A percentile compares a stretch with the other conserved stretches of the same genome.
phyloP scores from a whole-genome alignment of 768 basidiomycete species.

The Tricholoma matsutake region DNA sequence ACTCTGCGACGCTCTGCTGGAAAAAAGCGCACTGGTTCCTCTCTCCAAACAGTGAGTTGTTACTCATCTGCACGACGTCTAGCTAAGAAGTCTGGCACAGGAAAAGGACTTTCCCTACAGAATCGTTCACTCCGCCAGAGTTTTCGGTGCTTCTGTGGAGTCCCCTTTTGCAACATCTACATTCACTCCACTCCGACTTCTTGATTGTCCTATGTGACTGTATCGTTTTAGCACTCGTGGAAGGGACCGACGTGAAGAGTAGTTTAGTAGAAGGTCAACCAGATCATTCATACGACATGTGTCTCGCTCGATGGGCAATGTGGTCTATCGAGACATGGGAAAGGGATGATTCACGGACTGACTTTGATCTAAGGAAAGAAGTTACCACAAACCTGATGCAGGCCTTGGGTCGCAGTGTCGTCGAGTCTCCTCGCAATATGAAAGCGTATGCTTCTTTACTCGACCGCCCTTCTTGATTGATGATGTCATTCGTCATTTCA shows the following conservation, averaged over 20 bases:
- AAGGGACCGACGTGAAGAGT: slow-evolving; percentile 7
- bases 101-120: slow-evolving; percentile 47
- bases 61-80: slow-evolving; percentile 35
- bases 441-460: slow-evolving; percentile 32
- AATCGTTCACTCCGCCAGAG: slow-evolving; percentile 48
- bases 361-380: slow-evolving; percentile 43
- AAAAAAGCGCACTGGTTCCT: slow-evolving; percentile 76
- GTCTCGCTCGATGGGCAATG: slow-evolving; percentile 65
- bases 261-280: slow-evolving; percentile 15
- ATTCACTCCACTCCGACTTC: slow-evolving; percentile 54
- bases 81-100: slow-evolving; percentile 40
- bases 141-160: slow-evolving; percentile 60
- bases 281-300: slow-evolving; percentile 50
- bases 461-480: slow-evolving; percentile 1
- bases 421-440: slow-evolving; percentile 13
- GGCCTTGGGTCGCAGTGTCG: slow-evolving; percentile 39
- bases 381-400: slow-evolving; percentile 44
- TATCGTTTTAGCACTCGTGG: slow-evolving; percentile 38
- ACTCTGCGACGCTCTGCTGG: slow-evolving; percentile 64
- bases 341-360: slow-evolving; percentile 24
- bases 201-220: slow-evolving; percentile 43
- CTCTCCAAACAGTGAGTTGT: slow-evolving; percentile 71
- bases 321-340: slow-evolving; percentile 54
- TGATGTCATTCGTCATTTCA: slow-evolving; percentile 2
- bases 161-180: slow-evolving; percentile 58